These are phyloP conservation scores for Neofusicoccum cordaticola DNA, from an alignment of 2,329 filamentous ascomycete genomes.

Conservation along the genomic window DNA sequence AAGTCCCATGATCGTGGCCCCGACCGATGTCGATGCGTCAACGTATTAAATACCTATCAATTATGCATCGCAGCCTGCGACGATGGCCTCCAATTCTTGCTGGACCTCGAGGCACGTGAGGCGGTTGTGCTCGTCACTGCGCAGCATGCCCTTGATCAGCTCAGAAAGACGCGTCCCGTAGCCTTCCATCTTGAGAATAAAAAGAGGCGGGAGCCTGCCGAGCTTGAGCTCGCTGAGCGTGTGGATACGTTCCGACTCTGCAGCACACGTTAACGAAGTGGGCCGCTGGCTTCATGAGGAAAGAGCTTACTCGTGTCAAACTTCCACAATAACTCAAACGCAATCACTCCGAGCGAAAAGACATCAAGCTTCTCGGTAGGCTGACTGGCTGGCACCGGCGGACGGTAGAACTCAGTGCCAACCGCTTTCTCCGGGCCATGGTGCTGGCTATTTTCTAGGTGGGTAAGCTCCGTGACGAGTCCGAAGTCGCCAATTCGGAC, in stretches of 20 bases:
- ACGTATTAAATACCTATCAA: too few relatives aligned
- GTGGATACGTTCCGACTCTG: conserved; percentile 39
- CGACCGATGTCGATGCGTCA: too few relatives aligned
- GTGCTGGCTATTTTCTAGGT: conserved; percentile 25
- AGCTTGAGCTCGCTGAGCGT: conserved; percentile 34
- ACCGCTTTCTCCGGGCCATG: conserved; percentile 45
- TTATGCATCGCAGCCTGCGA: neutral
- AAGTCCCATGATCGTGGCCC: too few relatives aligned
- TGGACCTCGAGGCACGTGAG: conserved; percentile 32
- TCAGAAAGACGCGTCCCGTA: conserved; percentile 24
- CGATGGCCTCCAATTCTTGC: conserved; percentile 21
- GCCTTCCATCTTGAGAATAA: conserved; percentile 25
- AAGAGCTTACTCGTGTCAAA: conserved; percentile 42
- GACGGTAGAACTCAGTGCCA: conserved; percentile 63
- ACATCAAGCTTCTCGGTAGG: conserved; percentile 57
- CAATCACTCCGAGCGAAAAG: conserved; percentile 60
- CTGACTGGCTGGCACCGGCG: conserved; percentile 34
- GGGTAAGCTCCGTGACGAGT: conserved; percentile 56
- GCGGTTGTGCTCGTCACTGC: conserved; percentile 28
- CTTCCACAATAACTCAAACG: conserved; percentile 59
- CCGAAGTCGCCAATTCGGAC: conserved; percentile 69
- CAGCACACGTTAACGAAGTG: neutral
- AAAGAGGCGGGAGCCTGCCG: conserved; percentile 30
- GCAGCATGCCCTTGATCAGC: conserved; percentile 33
- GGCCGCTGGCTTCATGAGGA: conserved; percentile 16